Base-by-base conservation (phyloP, 1,284 basidiomycete species). In the Golubevia sp. region DNA sequence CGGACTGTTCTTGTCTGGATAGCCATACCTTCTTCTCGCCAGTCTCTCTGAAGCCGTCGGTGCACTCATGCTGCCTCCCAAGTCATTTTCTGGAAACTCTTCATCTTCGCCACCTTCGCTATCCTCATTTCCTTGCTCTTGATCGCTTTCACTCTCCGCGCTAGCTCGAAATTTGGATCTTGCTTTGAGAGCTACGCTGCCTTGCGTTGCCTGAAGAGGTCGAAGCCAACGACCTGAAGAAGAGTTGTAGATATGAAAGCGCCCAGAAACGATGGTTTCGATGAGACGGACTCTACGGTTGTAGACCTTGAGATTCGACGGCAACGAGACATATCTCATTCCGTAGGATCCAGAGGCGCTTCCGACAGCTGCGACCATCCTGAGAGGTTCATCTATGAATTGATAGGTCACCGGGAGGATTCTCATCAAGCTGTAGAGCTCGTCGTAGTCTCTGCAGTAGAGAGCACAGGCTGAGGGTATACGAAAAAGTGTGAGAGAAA, bases 1-100 rank as follows among this genome's bases (percentile, higher is more conserved):
- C 0, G 94, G 92, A 66, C 69, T 74, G 18, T 71, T 67, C 51
- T 64, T 59, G 18, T 69, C 69, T 0, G 78, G 78, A 57, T 8
- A 71, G 63, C 54, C 62, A 61, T 25, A 62, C 61, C 51, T 58
- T 63, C 26, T 55, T 66, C 30, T 34, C 4, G 30, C 30, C 4
- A 34, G 30, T 5, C 30, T 3, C 11, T 34, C 30, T 11, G 30
- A 34, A 34, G 30, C 30, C 4, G 30, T 34, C 30, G 30, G 30
- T 5, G 30, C 30, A 34, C 30, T 11, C 30, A 34, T 34, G 34
- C 13, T 38, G 5, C 5, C 5, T 13, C 5, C n/a, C 21, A 23
- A n/a, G 15, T 11, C 27, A 30, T 89, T 83, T 25, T 64, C 61
- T 79, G 73, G 48, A 79, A 58, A 30, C 66, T 82, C 69, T 13